Base-by-base conservation (phyloP, 2,329 filamentous ascomycete genomes). In the Fusarium heterosporum region DNA sequence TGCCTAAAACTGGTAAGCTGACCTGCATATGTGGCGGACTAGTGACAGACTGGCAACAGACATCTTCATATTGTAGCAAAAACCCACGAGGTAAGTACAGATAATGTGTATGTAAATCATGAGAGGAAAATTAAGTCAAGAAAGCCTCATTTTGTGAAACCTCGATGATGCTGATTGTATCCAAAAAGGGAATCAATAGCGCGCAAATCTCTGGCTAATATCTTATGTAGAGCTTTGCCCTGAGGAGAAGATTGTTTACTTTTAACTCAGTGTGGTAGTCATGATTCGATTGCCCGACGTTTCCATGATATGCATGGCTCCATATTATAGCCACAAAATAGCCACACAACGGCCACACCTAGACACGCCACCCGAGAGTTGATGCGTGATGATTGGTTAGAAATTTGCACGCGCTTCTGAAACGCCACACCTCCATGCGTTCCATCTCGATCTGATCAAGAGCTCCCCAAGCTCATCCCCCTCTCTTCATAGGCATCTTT, bases 391-490 rank as follows among this genome's bases (percentile, higher is more conserved):
- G 54, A 68, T 61, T 61, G 55, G 50, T 40, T 59, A 64, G 62
- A 59, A 65, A 69, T 68, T 62, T 67, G 65, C 62, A 64, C 66
- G 67, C 62, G 66, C 42, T 64, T 67, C 62, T 29, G 42, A 51
- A 57, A 61, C 61, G 65, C 64, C 64, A 70, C 64, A 63, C 67
- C 62, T 71, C 65, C 58, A 73, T 71, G 58, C 68, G 63, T 72
- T 70, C 53, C 66, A 73, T 73, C 71, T 68, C 64, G 69, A 73
- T 73, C 36, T 60, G 49, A 64, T 57, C 57, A 62, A 61, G 70
- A 73, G 71, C 71, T 73, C 46, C 39, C 48, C 55, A 57, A 71
- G 71, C 69, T 71, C 59, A 67, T 38, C 57, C 43, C 42, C 55
- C 52, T 63, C 58, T 61, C 53, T 38, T 51, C 70, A 73, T 72